Conservation (phyloP, 2,329 filamentous ascomycete genomes). For the Camillea tinctor region DNA sequence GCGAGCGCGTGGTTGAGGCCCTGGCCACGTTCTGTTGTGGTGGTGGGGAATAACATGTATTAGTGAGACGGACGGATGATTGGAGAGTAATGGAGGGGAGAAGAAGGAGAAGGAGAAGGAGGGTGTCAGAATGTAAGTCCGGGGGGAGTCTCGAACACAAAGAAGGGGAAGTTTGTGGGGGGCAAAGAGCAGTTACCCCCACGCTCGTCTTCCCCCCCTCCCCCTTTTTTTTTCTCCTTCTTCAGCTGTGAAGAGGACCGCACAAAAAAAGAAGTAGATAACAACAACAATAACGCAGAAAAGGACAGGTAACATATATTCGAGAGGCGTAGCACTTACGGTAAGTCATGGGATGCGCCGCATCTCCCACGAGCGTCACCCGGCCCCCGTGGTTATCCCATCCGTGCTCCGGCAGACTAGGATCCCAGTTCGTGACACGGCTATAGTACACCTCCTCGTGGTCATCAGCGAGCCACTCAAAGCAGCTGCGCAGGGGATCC, state of each 20-base stretch:
- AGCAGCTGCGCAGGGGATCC: constrained; percentile 44
- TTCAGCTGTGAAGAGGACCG: no score
- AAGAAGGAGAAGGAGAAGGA: neutral
- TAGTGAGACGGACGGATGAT: neutral
- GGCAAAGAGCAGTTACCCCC: neutral
- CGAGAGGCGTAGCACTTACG: constrained; percentile 23
- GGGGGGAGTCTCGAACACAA: neutral
- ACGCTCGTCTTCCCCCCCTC: neutral
- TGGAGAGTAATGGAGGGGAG: neutral
- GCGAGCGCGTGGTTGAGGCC: constrained; percentile 47
- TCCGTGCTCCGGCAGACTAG: constrained; percentile 26
- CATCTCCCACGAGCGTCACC: constrained; percentile 35
- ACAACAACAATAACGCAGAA: no score
- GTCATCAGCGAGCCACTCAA: constrained; percentile 34
- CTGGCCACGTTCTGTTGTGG: constrained; percentile 41
- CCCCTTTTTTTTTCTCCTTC: no score
- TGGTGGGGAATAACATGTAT: neutral
- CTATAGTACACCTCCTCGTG: constrained; percentile 29
- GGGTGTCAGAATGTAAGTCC: neutral
- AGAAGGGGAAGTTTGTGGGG: neutral
- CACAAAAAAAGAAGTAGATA: no score
- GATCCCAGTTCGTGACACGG: constrained; percentile 32
- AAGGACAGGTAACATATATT: no score
- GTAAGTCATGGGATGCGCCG: constrained; percentile 36
- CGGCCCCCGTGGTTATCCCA: constrained; percentile 33